phyloP scores from a whole-genome alignment of 768 basidiomycete species.

The Hygrophorus russula region DNA sequence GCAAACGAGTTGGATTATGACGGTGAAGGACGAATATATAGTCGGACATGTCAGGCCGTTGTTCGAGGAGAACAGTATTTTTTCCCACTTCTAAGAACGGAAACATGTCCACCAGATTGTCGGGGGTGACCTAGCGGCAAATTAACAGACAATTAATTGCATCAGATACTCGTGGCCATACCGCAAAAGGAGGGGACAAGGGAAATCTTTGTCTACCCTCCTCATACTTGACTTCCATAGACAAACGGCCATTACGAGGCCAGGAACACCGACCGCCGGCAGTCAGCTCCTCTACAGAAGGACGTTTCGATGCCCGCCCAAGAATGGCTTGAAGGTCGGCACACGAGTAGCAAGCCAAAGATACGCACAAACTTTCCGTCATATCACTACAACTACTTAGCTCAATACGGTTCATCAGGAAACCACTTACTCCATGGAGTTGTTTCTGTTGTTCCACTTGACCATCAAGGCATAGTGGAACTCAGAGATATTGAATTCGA shows the following conservation, averaged over 20 bases:
- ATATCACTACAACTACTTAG: slow-evolving; percentile 18
- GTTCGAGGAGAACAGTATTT: slow-evolving; percentile 33
- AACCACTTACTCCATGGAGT: slow-evolving; percentile 22
- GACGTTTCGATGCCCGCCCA: slow-evolving; percentile 9
- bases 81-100: slow-evolving; percentile 26
- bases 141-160: neutral
- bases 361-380: slow-evolving; percentile 27
- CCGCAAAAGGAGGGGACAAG: slow-evolving; percentile 30
- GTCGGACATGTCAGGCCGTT: slow-evolving; percentile 30
- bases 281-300: slow-evolving; percentile 13
- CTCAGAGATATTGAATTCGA: slow-evolving; percentile 15
- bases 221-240: slow-evolving; percentile 22
- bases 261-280: slow-evolving; percentile 25
- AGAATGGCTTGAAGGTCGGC: slow-evolving; percentile 10
- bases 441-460: slow-evolving; percentile 27
- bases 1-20: slow-evolving; percentile 37
- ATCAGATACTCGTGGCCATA: slow-evolving; percentile 11
- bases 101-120: slow-evolving; percentile 42
- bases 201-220: slow-evolving; percentile 20
- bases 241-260: slow-evolving; percentile 27
- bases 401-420: neutral
- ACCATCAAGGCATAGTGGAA: slow-evolving; percentile 14
- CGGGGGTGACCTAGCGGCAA: slow-evolving; percentile 28
- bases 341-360: slow-evolving; percentile 32
- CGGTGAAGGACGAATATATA: slow-evolving; percentile 35